Percentiles rank a stretch among this genome's conserved stretches.
Conservation (phyloP, 2,329 filamentous ascomycete species). For the Verticillium nonalfalfae region DNA sequence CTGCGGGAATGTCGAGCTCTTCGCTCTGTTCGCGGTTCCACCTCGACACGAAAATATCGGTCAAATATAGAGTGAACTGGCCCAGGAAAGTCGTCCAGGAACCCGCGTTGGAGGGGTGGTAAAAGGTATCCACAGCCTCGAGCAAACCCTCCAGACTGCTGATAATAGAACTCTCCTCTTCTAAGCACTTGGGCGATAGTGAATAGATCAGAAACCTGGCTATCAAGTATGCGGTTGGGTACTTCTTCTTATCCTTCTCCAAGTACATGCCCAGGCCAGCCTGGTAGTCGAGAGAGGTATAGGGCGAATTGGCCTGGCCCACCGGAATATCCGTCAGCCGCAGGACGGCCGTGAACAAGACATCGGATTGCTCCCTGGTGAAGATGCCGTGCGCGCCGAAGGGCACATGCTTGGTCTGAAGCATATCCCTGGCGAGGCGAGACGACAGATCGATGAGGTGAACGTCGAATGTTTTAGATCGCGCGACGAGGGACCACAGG, state of each 20-base stretch:
- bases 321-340: constrained; percentile 92
- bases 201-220: constrained; percentile 92
- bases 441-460: constrained; percentile 88
- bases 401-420: constrained; percentile 66
- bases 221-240: constrained; percentile 86
- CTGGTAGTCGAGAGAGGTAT: constrained; percentile 76
- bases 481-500: constrained; percentile 86
- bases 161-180: constrained; percentile 72
- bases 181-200: constrained; percentile 75
- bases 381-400: constrained; percentile 89
- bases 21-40: constrained; percentile 95
- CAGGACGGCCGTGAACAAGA: constrained; percentile 88
- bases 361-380: constrained; percentile 81
- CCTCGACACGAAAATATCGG: constrained; percentile 93
- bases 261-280: constrained; percentile 80
- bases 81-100: constrained; percentile 84
- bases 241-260: constrained; percentile 89
- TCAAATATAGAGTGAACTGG: constrained; percentile 85
- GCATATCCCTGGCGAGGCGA: constrained; percentile 75
- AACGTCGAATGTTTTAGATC: constrained; percentile 81
- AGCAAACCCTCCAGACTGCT: constrained; percentile 84
- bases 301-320: constrained; percentile 89
- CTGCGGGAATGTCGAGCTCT: constrained; percentile 79
- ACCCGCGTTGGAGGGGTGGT: constrained; percentile 95
- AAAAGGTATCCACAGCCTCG: constrained; percentile 95